Evolutionary conservation across 2,329 filamentous ascomycete genomes (phyloP).

Genomic region (Epichloe glyceriae): DNA sequence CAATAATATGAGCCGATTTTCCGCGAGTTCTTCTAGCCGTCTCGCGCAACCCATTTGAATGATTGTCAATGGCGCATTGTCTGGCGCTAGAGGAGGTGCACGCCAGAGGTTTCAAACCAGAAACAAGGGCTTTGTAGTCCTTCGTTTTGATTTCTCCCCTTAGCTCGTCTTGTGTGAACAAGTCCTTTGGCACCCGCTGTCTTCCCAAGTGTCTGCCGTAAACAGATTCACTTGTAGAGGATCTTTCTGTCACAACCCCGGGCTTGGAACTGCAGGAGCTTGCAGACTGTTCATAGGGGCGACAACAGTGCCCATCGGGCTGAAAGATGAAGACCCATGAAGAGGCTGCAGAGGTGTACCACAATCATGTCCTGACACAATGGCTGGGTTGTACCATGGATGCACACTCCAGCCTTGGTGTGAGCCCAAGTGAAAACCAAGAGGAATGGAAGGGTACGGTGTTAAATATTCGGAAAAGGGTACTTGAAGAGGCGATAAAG

Average conservation of each 20-base stretch:
- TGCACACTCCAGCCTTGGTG: conserved; percentile 2
- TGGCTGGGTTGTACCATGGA: conserved; percentile 3
- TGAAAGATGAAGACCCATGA: not conserved
- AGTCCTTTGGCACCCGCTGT: not conserved
- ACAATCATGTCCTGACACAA: conserved; percentile 3
- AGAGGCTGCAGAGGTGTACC: conserved; percentile 3
- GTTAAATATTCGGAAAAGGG: not conserved
- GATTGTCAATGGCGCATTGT: not conserved
- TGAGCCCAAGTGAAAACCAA: not conserved
- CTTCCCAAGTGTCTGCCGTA: not conserved
- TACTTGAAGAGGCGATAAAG: not conserved
- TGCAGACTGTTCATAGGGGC: not conserved
- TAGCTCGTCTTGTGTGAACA: not conserved
- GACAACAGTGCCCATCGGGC: not conserved
- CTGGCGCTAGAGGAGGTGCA: not conserved
- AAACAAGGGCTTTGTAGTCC: not conserved
- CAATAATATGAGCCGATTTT: not conserved
- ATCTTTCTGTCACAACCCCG: not conserved
- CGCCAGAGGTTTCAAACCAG: conserved; percentile 1
- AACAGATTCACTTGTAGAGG: not conserved
- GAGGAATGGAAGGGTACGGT: not conserved
- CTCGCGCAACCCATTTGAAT: not conserved
- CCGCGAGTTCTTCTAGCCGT: not conserved
- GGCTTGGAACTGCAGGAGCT: not conserved
- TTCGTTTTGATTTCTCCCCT: not conserved